These are phyloP conservation scores for Zelonia costaricensis DNA, from an alignment of 208 protist genomes.

Conservation along the genomic window DNA sequence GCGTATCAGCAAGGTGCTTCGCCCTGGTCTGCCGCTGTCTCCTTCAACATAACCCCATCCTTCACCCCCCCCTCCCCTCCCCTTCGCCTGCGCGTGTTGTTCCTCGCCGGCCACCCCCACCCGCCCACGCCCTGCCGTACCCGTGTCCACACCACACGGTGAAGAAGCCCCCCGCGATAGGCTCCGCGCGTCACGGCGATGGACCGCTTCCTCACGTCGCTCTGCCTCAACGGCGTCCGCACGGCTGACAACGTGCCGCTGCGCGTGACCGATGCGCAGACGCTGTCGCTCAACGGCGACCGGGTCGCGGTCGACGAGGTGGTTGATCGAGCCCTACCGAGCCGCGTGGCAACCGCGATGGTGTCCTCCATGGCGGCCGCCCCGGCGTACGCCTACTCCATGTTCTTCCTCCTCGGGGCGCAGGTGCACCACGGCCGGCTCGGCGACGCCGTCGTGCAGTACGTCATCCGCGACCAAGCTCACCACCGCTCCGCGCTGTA, in stretches of 20 bases:
- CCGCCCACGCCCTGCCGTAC: too few species aligned
- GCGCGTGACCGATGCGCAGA: conserved; percentile 23
- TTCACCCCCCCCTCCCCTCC: too few species aligned
- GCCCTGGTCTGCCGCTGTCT: too few species aligned
- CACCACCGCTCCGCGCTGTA: conserved; percentile 8
- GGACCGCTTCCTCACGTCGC: conserved; percentile 40
- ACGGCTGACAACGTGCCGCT: conserved; percentile 24
- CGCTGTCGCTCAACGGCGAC: conserved; percentile 24
- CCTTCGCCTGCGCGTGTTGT: too few species aligned
- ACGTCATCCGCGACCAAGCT: conserved; percentile 25
- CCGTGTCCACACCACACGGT: too few species aligned
- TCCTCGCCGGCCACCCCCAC: too few species aligned
- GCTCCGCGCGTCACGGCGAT: too few species aligned
- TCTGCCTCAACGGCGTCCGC: conserved; percentile 44
- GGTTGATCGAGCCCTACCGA: conserved; percentile 47
- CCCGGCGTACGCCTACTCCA: conserved; percentile 35
- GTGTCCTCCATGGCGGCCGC: conserved; percentile 27
- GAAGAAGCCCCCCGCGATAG: too few species aligned
- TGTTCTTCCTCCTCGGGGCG: conserved; percentile 37
- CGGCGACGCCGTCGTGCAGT: conserved; percentile 29
- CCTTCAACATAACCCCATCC: too few species aligned
- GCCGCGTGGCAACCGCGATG: conserved; percentile 40
- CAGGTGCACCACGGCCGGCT: conserved; percentile 19
- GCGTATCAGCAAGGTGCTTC: too few species aligned
- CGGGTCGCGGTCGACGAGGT: conserved; percentile 30